These are phyloP conservation scores for Quercus agrifolia DNA, from an alignment of 306 rosid species.

Conservation along the genomic window DNA sequence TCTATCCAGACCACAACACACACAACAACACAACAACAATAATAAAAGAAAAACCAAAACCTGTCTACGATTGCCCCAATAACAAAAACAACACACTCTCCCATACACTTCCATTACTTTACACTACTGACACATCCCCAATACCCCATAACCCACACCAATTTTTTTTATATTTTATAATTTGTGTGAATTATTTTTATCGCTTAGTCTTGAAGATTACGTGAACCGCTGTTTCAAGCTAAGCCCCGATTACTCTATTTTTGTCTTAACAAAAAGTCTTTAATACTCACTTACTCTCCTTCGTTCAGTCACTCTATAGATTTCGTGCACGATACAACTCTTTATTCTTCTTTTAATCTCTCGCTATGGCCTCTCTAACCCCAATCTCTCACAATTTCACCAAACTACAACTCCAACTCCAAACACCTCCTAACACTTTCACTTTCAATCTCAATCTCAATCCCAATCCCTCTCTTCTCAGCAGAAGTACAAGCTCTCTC, in stretches of 20 bases:
- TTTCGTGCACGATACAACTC: constrained; percentile 41
- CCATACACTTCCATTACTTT: background rate
- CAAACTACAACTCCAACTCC: constrained; percentile 26
- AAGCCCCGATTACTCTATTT: background rate
- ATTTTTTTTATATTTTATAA: background rate
- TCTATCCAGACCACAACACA: background rate
- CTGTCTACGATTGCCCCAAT: background rate
- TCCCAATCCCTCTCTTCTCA: constrained; percentile 19
- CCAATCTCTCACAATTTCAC: constrained; percentile 42
- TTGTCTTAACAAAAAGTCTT: no score
- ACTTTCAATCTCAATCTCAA: background rate
- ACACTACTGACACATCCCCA: no score
- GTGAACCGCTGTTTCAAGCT: constrained; percentile 19
- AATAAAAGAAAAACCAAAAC: background rate
- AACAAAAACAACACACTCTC: background rate
- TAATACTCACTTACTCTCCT: no score
- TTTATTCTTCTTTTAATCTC: background rate
- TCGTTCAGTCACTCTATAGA: background rate
- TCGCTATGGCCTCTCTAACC: constrained; percentile 63
- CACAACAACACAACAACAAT: no score
- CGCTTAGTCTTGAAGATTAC: constrained; percentile 39
- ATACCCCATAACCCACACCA: no score
- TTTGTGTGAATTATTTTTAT: background rate
- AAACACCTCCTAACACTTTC: background rate
- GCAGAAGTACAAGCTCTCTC: constrained; percentile 3